Base-by-base conservation (phyloP, 106 monocot species). In the Xerophyta viscosa region DNA sequence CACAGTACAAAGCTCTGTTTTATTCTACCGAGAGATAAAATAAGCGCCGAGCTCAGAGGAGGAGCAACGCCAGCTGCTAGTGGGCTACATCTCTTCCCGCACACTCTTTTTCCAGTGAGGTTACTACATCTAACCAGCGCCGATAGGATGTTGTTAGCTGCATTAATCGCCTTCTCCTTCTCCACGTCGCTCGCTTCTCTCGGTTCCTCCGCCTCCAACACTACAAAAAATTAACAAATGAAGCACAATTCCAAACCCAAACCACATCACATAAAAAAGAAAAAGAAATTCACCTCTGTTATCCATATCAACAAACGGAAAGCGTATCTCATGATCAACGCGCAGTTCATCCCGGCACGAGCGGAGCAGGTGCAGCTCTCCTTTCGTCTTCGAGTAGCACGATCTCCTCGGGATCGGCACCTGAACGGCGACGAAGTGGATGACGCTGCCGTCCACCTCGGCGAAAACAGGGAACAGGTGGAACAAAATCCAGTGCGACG, bases 1-100 rank as follows among this genome's bases (percentile, higher is more conserved):
- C 89, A 98, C 96, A 98, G 78, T 71, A 98, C 81, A 90, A 98
- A 98, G 71, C 85, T 98, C 56, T 98, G 88, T 74, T 90, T 89
- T 68, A 98, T 98, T 98, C 96, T 89, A 86, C 89, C 82, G 33
- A 98, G 85, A 66, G 85, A 79, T 60, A 90, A 75, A 66, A 50
- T 76, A 31, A 98, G 66, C 13, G 81, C 78, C 48, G 86, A 71
- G 62, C 54, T 66, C n/a, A 98, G 65, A 31, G 71, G 65, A 31
- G 71, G 61, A 21, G 64, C 17, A 50, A 66, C 41, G 53, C 60
- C 74, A 15, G 50, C 41, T 9, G 72, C 77, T 18, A 46, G 31
- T 6, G 72, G 53, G 36, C 48, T 61, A 24, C 78, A 76, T 75
- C 67, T 74, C 54, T 67, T 81, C 52, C 73, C 67, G 47, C 67